phyloP scores from a whole-genome alignment of 2,329 filamentous ascomycete species.

The Aspergillus persii region DNA sequence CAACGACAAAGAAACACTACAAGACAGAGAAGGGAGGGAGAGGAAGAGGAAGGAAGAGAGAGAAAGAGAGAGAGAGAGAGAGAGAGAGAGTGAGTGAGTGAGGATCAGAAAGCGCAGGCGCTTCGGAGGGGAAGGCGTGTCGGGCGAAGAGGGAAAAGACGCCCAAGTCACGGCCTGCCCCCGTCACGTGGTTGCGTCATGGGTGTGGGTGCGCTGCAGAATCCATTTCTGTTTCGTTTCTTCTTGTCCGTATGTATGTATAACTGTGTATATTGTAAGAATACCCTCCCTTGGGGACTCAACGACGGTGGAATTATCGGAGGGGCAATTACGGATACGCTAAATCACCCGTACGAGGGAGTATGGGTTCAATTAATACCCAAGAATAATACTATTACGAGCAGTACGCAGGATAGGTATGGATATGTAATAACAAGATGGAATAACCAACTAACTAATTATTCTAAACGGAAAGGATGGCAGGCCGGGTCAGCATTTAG shows the following conservation, averaged over 20 bases:
- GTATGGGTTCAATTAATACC: neutral
- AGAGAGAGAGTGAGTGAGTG: neutral
- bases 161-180: constrained; percentile 25
- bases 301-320: neutral
- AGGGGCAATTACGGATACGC: neutral
- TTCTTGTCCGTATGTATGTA: too few relatives aligned
- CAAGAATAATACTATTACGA: neutral
- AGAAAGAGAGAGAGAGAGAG: constrained; percentile 5
- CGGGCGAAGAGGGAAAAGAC: constrained; percentile 18
- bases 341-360: neutral
- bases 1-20: constrained; percentile 4
- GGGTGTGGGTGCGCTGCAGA: constrained; percentile 26
- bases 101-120: neutral
- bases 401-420: too few relatives aligned
- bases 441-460: too few relatives aligned
- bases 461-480: too few relatives aligned
- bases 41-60: neutral
- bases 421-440: too few relatives aligned
- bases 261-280: too few relatives aligned
- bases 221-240: neutral
- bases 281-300: too few relatives aligned
- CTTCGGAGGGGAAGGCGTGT: constrained; percentile 19
- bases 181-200: constrained; percentile 39
- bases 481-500: too few relatives aligned
- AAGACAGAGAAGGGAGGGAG: constrained; percentile 9